Conservation (phyloP, 1,139 yeast species). For the Arxiozyma slooffiae region DNA sequence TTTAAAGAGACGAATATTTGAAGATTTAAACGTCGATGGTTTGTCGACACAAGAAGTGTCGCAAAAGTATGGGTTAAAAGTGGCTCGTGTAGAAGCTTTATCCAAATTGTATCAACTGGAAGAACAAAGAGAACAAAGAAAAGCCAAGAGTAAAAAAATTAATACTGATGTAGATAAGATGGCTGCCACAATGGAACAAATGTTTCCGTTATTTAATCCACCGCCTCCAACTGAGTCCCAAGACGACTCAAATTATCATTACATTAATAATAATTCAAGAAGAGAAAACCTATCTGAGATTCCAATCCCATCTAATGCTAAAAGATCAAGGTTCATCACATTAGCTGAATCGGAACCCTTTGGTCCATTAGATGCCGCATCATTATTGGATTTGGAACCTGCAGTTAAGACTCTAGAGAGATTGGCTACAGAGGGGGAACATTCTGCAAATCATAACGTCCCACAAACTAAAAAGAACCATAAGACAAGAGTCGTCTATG, state of each 20-base stretch:
- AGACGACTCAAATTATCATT: not conserved
- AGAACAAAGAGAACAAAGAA: conserved; percentile 48
- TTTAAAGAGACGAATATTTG: conserved; percentile 50
- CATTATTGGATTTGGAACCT: conserved; percentile 70
- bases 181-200: conserved; percentile 54
- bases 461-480: conserved; percentile 8
- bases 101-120: conserved; percentile 43
- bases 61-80: conserved; percentile 65
- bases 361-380: conserved; percentile 95
- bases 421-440: conserved; percentile 50
- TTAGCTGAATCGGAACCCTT: conserved; percentile 95
- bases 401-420: conserved; percentile 67
- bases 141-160: conserved; percentile 32
- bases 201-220: conserved; percentile 66
- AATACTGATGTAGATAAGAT: conserved; percentile 45
- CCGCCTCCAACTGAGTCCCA: not conserved
- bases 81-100: conserved; percentile 81
- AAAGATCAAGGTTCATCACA: conserved; percentile 73
- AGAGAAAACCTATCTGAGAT: conserved; percentile 83
- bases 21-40: conserved; percentile 45
- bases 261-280: not conserved
- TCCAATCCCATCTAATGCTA: conserved; percentile 80
- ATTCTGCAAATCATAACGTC: conserved; percentile 28
- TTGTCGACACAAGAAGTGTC: conserved; percentile 66
- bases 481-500: conserved; percentile 22